Base-by-base conservation (phyloP, 768 basidiomycete species). In the Agaricus sinodeliciosus region DNA sequence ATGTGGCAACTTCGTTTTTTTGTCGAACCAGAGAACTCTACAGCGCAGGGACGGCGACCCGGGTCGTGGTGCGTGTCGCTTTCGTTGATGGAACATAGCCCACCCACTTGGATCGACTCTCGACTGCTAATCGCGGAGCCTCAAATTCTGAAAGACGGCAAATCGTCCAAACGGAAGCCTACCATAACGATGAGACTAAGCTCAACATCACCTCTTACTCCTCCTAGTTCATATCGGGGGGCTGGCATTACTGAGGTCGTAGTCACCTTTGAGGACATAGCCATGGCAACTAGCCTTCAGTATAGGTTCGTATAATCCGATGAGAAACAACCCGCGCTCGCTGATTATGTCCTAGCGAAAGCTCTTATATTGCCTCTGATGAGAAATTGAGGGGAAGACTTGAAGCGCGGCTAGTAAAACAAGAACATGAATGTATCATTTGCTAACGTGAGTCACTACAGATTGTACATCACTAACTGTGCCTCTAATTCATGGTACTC, bases 71-170 rank as follows among this genome's bases (percentile, higher is more conserved):
- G 74, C 36, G 67, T 84, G 28, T 65, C 71, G 0, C 75, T 85
- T 1, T 71, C 72, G 0, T 63, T 85, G 4, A 66, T 78, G 5
- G 78, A 80, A 48, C 69, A 78, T 47, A 83, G 82, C 53, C 75
- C 81, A 0, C 77, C 84, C 2, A 80, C 82, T 4, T 79, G 71
- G 57, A 57, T 86, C 35, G 75, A 84, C 58, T 76, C 79, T 0
- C 71, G 70, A 3, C 66, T 85, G 8, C 49, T 81, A 34, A 68
- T 82, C 36, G 62, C 67, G 0, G 65, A 72, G 19, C 70, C 67
- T 18, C 16, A 43, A 47, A 57, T 18, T 51, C 46, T 58, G 36
- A 45, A 44, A 42, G 9, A 9, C 50, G 34, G 12, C 52, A 49
- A 12, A 8, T 57, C n/a, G 44, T 48, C 50, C 1, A 68, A 67